Base-by-base conservation (phyloP, 768 basidiomycete species). In the Pholiota microspora region DNA sequence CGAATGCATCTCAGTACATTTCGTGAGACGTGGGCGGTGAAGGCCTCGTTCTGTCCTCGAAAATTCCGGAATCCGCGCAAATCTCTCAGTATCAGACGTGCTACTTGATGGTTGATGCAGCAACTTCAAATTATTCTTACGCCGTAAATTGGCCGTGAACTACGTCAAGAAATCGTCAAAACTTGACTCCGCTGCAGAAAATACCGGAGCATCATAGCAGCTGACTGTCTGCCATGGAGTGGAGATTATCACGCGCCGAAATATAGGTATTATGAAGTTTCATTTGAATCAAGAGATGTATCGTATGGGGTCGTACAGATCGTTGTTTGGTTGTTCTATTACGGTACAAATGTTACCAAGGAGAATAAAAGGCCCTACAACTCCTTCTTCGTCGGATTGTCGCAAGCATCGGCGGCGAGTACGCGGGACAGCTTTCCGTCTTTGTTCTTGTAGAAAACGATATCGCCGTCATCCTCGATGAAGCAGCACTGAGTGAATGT, bases 401-500 rank as follows among this genome's bases (percentile, higher is more conserved):
- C 57, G 13, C 54, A 35, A 7, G 64, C 64, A 24, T 60, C 61
- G 15, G 56, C 42, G 0, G 72, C 70, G 15, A 75, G 53, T 12
- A 68, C 60, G 24, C 80, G 73, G 4, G 64, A 58, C 13, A 75
- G 69, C 32, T 72, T 62, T 5, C 83, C 83, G 12, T 78, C 59
- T 53, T 68, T 73, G 63, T 84, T 79, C 68, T 80, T 82, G 70
- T 83, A 84, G 64, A 86, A 85, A 0, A 85, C 73, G 54, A 85
- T 78, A 45, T 78, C 76, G 9, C 82, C 84, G 23, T 84, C 75
- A 48, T 85, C 83, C 62, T 86, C 84, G 44, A 85, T 78, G 68
- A 84, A 85, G 54, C 73, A 73, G 67, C 85, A 85, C 59, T 82
- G 67, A 0, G 79, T 81, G 67, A 85, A 85, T 4, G 81, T 76